These are phyloP conservation scores for Ricinus communis DNA, from an alignment of 345 rosid species.

Conservation along the genomic window DNA sequence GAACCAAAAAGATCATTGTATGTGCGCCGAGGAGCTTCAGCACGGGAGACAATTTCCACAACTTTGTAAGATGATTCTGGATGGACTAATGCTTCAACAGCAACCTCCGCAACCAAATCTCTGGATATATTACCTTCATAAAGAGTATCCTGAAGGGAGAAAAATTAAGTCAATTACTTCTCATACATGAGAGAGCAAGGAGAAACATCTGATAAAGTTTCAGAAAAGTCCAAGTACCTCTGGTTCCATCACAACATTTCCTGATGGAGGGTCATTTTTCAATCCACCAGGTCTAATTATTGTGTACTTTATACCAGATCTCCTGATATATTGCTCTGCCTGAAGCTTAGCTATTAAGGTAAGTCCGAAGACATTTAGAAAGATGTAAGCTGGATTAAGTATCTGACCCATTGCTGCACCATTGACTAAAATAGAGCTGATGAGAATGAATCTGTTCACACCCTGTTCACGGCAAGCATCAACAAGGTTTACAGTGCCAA, in stretches of 20 bases:
- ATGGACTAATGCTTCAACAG: slow-evolving; percentile 64
- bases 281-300: slow-evolving; percentile 86
- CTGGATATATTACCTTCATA: slow-evolving; percentile 79
- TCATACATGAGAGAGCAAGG: not conserved
- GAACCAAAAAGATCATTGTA: slow-evolving; percentile 71
- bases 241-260: slow-evolving; percentile 80
- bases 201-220: not conserved
- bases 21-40: slow-evolving; percentile 60
- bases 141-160: slow-evolving; percentile 57
- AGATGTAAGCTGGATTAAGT: slow-evolving; percentile 82
- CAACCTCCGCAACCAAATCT: slow-evolving; percentile 81
- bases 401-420: slow-evolving; percentile 98
- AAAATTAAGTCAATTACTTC: not conserved
- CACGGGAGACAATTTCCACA: slow-evolving; percentile 72
- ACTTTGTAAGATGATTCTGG: slow-evolving; percentile 76
- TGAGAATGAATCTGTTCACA: slow-evolving; percentile 64
- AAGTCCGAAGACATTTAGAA: slow-evolving; percentile 80
- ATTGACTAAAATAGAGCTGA: slow-evolving; percentile 86
- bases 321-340: slow-evolving; percentile 76
- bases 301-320: slow-evolving; percentile 76
- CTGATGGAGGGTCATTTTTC: slow-evolving; percentile 73
- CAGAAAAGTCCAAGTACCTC: slow-evolving; percentile 48
- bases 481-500: slow-evolving; percentile 78
- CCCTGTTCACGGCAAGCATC: slow-evolving; percentile 76
- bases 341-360: slow-evolving; percentile 91